Conservation (phyloP, 257 asterid genomes). For the Apocynum venetum region DNA sequence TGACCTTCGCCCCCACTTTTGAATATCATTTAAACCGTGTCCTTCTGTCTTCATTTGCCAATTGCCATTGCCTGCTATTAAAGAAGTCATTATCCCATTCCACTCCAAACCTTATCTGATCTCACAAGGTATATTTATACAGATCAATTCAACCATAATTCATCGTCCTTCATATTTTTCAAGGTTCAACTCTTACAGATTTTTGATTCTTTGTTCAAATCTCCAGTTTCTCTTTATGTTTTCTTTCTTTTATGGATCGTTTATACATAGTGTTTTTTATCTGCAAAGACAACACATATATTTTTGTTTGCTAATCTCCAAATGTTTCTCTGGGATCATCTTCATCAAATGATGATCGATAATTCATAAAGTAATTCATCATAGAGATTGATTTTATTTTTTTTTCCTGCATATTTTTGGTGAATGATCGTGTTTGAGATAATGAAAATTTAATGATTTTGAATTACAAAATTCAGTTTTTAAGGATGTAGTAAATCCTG, state of each 20-base stretch:
- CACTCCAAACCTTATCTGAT: background rate
- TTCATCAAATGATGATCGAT: background rate
- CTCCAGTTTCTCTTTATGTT: background rate
- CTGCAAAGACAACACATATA: background rate
- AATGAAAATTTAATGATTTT: background rate
- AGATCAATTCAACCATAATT: background rate
- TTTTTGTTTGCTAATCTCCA: background rate
- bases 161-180: background rate
- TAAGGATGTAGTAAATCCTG: background rate
- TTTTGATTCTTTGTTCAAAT: background rate
- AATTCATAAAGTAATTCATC: background rate
- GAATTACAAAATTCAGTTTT: background rate
- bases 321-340: background rate
- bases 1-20: background rate
- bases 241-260: background rate
- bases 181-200: background rate
- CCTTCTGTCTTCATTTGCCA: background rate
- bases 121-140: background rate
- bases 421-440: background rate
- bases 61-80: background rate
- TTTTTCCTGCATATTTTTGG: background rate
- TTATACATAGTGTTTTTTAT: no score
- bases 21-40: background rate
- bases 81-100: background rate
- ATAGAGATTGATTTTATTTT: background rate